Conservation (phyloP, 495 filamentous ascomycete species). For the Durotheca rogersii region DNA sequence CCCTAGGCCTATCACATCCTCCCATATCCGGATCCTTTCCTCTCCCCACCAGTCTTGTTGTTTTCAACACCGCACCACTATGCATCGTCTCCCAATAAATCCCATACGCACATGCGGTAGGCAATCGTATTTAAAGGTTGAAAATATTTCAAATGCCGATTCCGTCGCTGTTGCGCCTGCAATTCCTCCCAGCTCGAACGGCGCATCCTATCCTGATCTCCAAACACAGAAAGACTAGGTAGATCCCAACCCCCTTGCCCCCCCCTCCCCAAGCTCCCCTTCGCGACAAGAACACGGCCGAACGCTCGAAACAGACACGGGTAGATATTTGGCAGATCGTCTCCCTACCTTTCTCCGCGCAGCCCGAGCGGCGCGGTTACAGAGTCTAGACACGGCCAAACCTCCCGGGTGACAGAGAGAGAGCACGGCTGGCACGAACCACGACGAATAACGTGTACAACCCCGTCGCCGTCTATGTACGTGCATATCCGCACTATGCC, state of each 20-base stretch:
- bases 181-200: slow-evolving; percentile 10
- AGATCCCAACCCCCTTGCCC: too few relatives aligned
- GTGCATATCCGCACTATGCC: slow-evolving; percentile 12
- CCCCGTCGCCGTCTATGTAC: neutral
- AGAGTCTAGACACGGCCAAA: neutral
- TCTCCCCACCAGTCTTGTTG: slow-evolving; percentile 24
- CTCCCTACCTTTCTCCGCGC: slow-evolving; percentile 1
- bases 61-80: slow-evolving; percentile 32
- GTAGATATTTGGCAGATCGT: slow-evolving; percentile 12
- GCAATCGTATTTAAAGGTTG: slow-evolving; percentile 19
- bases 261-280: neutral
- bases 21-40: slow-evolving; percentile 14
- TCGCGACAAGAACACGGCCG: neutral
- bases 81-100: slow-evolving; percentile 27
- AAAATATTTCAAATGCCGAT: slow-evolving; percentile 30
- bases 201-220: slow-evolving; percentile 15
- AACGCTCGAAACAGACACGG: slow-evolving; percentile 1
- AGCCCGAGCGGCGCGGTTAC: slow-evolving; percentile 21
- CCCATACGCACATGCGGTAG: too few relatives aligned
- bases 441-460: slow-evolving; percentile 19
- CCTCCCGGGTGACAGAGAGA: too few relatives aligned
- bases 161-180: slow-evolving; percentile 20
- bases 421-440: slow-evolving; percentile 25
- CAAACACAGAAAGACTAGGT: slow-evolving; percentile 3
- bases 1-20: slow-evolving; percentile 28